Percentiles rank a stretch among this genome's conserved stretches.
These are phyloP conservation scores for Apiospora malaysiana DNA, from an alignment of 2,329 filamentous ascomycete genomes.

Conservation along the genomic window DNA sequence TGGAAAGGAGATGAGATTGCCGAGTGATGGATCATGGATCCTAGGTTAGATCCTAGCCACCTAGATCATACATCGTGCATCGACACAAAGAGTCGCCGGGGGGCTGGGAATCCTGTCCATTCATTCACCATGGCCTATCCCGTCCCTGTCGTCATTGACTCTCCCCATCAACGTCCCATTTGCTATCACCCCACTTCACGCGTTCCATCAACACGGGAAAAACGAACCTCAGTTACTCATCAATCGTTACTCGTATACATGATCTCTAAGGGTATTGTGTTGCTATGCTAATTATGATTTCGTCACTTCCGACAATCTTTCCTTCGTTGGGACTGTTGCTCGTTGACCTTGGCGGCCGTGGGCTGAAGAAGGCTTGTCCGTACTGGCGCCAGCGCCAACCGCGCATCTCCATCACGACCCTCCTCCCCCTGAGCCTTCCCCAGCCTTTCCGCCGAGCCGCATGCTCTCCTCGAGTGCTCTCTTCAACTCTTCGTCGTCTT, in stretches of 20 bases:
- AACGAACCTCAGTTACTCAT: neutral
- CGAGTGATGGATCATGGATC: neutral
- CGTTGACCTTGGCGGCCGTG: neutral
- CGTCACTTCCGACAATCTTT: neutral
- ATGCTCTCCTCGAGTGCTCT: conserved; percentile 39
- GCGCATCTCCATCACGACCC: neutral
- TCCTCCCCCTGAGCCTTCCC: conserved; percentile 23
- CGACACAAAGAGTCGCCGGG: neutral
- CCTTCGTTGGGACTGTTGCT: neutral
- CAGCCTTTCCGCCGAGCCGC: conserved; percentile 22
- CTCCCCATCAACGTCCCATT: neutral
- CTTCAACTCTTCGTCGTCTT: conserved; percentile 35
- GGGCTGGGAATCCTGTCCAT: neutral
- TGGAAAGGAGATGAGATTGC: conserved; percentile 2
- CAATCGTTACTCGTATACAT: conserved; percentile 15
- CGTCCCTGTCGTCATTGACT: neutral
- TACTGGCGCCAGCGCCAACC: conserved; percentile 26
- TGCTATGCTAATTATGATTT: neutral
- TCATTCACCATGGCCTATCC: neutral
- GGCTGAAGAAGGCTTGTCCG: neutral
- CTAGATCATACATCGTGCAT: neutral
- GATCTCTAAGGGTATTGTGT: conserved; percentile 14
- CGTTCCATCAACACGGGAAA: neutral
- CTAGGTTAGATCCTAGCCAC: too few species aligned
- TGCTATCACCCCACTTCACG: neutral